These are phyloP conservation scores for Stereocaulon alpinum DNA, from an alignment of 495 filamentous ascomycete genomes.

Conservation along the genomic window DNA sequence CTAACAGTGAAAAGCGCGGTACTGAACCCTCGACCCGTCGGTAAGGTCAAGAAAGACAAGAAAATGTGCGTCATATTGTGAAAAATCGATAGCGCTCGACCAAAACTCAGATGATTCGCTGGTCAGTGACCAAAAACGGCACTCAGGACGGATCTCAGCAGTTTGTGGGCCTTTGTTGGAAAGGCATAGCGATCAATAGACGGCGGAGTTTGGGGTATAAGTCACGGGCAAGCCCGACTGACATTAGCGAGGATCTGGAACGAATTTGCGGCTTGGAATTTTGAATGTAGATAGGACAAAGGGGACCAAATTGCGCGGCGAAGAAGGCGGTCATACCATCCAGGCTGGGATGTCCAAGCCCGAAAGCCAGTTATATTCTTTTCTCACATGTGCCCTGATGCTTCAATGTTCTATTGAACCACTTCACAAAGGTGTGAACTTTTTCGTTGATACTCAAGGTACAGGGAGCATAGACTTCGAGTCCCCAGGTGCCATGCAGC, in stretches of 20 bases:
- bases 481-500: too few relatives aligned
- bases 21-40: slow-evolving; percentile 58
- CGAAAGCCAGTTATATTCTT: too few relatives aligned
- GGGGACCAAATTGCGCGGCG: too few relatives aligned
- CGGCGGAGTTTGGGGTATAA: background rate
- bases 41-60: slow-evolving; percentile 48
- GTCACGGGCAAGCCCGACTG: background rate
- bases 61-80: slow-evolving; percentile 73
- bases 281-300: too few relatives aligned
- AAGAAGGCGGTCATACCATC: too few relatives aligned
- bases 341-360: too few relatives aligned
- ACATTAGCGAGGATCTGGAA: background rate
- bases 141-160: background rate
- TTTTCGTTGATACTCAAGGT: too few relatives aligned
- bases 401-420: too few relatives aligned
- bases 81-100: slow-evolving; percentile 13
- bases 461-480: too few relatives aligned
- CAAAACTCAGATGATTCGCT: background rate
- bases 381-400: too few relatives aligned
- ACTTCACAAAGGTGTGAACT: too few relatives aligned
- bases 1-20: slow-evolving; percentile 51
- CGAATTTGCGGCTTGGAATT: background rate
- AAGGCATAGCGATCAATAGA: background rate
- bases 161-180: background rate
- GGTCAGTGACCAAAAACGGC: background rate